These are phyloP conservation scores for Podaxis carcinomalis DNA, from an alignment of 768 basidiomycete species.

Conservation along the genomic window DNA sequence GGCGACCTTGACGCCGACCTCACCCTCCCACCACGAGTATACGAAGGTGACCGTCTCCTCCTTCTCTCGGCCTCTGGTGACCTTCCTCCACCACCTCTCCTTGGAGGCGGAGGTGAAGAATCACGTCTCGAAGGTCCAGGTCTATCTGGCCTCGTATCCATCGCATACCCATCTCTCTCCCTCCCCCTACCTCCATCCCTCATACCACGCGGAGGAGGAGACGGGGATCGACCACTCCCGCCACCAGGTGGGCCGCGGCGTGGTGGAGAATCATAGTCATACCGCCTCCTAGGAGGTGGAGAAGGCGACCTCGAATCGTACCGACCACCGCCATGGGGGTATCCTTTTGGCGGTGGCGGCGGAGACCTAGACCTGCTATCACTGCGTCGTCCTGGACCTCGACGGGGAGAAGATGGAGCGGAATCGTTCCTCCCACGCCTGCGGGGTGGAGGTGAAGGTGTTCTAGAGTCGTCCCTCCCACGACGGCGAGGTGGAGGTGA, in stretches of 20 bases:
- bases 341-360: neutral
- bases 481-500: constrained; percentile 12
- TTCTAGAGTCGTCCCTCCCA: constrained; percentile 8
- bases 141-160: constrained; percentile 10
- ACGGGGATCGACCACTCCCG: constrained; percentile 2
- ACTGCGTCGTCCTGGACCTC: constrained; percentile 6
- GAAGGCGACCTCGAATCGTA: constrained; percentile 3
- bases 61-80: constrained; percentile 11
- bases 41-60: constrained; percentile 6
- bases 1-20: constrained; percentile 15
- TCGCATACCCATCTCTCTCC: constrained; percentile 3
- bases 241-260: constrained; percentile 1
- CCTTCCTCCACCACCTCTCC: neutral
- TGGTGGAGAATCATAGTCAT: constrained; percentile 8
- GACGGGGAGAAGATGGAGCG: constrained; percentile 4
- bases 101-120: constrained; percentile 22
- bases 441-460: constrained; percentile 21
- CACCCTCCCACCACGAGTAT: constrained; percentile 12
- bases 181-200: neutral
- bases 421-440: constrained; percentile 16
- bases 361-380: constrained; percentile 14
- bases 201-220: constrained; percentile 9
- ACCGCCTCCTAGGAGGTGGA: constrained; percentile 10
- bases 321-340: neutral
- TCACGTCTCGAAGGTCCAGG: constrained; percentile 9